Conservation (phyloP, 2,329 filamentous ascomycete species). For the Sarocladium strictum region DNA sequence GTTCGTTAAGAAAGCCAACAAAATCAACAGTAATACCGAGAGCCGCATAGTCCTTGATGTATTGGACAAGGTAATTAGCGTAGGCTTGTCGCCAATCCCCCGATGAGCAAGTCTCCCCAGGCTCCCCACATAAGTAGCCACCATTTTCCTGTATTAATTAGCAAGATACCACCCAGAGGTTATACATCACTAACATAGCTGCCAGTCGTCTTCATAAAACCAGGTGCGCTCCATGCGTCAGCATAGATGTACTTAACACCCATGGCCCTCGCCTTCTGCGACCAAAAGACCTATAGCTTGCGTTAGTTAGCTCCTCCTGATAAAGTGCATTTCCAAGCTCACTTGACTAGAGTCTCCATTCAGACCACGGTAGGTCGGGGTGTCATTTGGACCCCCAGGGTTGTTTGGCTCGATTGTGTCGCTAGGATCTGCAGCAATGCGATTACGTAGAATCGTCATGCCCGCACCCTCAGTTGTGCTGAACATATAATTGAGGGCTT, state of each 20-base stretch:
- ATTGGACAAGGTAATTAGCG: constrained; percentile 41
- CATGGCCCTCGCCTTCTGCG: not conserved
- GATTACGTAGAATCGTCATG: constrained; percentile 1
- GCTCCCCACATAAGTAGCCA: constrained; percentile 39
- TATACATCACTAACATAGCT: not conserved
- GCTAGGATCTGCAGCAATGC: not conserved
- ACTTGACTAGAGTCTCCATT: not conserved
- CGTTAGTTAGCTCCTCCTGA: not conserved
- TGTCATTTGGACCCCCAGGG: not conserved
- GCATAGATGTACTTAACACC: constrained; percentile 40
- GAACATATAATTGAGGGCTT: not conserved
- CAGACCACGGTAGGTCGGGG: not conserved
- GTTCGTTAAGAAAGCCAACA: constrained; percentile 15
- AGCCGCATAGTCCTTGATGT: constrained; percentile 32
- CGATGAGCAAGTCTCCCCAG: constrained; percentile 28
- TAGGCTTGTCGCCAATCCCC: constrained; percentile 44
- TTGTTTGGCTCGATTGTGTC: not conserved
- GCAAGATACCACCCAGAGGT: too few species aligned
- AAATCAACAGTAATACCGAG: constrained; percentile 12
- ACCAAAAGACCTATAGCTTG: not conserved
- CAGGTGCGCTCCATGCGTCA: constrained; percentile 44
- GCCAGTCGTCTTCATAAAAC: constrained; percentile 44
- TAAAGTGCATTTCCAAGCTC: not conserved
- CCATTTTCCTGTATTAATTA: too few species aligned
- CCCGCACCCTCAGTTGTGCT: not conserved